Evolutionary conservation across 345 rosid species (phyloP), one percentile per base, ranked within the genome.

Genomic region (Salix arbutifolia): DNA sequence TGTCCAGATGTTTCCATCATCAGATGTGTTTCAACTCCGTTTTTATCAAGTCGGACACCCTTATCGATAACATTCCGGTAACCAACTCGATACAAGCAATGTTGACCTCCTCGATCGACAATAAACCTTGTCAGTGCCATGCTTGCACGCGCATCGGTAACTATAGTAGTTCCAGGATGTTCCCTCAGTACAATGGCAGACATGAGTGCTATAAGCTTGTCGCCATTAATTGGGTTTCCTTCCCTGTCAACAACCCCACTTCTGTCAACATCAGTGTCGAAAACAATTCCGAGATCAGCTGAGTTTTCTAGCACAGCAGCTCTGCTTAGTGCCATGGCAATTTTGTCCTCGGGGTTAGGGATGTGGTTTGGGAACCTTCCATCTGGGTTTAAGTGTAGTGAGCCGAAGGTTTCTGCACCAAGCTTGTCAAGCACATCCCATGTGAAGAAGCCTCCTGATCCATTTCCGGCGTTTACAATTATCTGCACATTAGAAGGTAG

Each of bases 1-100:
- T 93, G 99, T 6, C 97, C 97, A 3, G 99, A 91, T 21, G 97
- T 95, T 85, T 95, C 99, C 97, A 95, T 95, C 97, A 91, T 91
- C 46, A 95, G 91, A 85, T 93, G 96, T 28, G 96, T 80, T 74
- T 95, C 96, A 23, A 93, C 70, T 5, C 97, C 97, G 9, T 95
- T 93, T 79, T 78, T 67, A 48, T 95, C 90, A 72, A 95, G 85
- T 70, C 90, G 89, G 14, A 88, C 88, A n/a, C 97, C 99, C 78
- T 95, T 95, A 74, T 91, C 92, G 28, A 95, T 95, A 67, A 95
- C 97, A 76, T 93, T 95, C 79, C 99, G 83, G 30, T 95, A 95
- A 2, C 97, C 99, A 72, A 95, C 97, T 10, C 97, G 88, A 35
- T 91, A 95, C 83, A 95, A 69, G 86, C 99, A 95, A 79, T 91